Percentiles rank a stretch among this genome's conserved stretches.
phyloP scores from a whole-genome alignment of 2,329 filamentous ascomycete species.

The Aspergillus eucalypticola region DNA sequence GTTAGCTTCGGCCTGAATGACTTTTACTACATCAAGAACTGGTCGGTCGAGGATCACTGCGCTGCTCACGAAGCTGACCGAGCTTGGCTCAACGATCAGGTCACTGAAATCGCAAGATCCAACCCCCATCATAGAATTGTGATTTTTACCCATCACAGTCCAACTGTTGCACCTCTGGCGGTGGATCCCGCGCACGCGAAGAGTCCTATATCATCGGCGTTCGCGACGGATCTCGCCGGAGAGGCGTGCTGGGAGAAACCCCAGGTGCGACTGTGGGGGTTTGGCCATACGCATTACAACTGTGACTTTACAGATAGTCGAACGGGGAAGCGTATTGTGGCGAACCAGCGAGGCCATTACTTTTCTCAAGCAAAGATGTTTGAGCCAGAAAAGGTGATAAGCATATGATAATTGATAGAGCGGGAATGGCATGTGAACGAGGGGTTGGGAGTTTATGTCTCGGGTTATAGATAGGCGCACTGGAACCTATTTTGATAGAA shows the following conservation, averaged over 20 bases:
- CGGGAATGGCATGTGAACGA: not conserved
- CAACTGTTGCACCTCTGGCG: slow-evolving; percentile 27
- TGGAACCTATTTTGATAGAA: not conserved
- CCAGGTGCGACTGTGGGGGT: slow-evolving; percentile 48
- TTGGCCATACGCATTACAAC: slow-evolving; percentile 53
- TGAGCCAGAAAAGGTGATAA: slow-evolving; percentile 31
- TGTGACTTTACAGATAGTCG: slow-evolving; percentile 39
- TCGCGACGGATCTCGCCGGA: slow-evolving; percentile 44
- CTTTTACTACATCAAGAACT: slow-evolving; percentile 51
- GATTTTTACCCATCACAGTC: slow-evolving; percentile 44
- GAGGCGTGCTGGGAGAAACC: slow-evolving; percentile 43
- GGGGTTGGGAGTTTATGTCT: not conserved
- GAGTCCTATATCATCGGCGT: slow-evolving; percentile 40
- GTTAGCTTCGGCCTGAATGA: slow-evolving; percentile 53
- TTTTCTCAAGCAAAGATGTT: slow-evolving; percentile 42
- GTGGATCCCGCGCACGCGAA: slow-evolving; percentile 34
- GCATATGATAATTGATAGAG: slow-evolving; percentile 11
- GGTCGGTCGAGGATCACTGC: slow-evolving; percentile 36
- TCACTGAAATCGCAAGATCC: slow-evolving; percentile 27
- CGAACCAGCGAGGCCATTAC: slow-evolving; percentile 47
- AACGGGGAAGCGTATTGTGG: slow-evolving; percentile 37
- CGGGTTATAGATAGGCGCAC: not conserved
- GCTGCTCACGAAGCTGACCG: slow-evolving; percentile 37
- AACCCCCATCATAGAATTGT: slow-evolving; percentile 40
- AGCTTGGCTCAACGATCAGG: slow-evolving; percentile 43